Conservation (phyloP, 768 basidiomycete genomes). For the Suillus occidentalis region DNA sequence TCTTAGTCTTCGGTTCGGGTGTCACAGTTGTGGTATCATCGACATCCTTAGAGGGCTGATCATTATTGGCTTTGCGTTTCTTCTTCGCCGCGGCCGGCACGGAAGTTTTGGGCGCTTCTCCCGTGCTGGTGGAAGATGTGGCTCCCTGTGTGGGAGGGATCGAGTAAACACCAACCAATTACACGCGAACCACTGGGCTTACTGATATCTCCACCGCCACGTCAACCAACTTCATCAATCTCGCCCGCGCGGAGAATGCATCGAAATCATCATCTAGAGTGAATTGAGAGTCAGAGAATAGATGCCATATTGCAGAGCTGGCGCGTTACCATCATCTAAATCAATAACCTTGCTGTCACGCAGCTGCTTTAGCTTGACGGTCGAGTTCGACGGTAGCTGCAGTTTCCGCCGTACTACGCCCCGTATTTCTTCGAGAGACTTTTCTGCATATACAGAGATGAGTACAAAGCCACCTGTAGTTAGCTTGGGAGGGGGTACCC, state of each 20-base stretch:
- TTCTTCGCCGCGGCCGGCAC: conserved; percentile 11
- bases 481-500: conserved; percentile 27
- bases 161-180: neutral
- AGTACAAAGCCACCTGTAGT: conserved; percentile 7
- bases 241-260: conserved; percentile 57
- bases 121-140: neutral
- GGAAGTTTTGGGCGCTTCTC: neutral
- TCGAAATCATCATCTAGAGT: conserved; percentile 75
- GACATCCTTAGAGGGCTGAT: neutral
- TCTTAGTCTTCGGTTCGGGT: conserved; percentile 9
- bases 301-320: neutral
- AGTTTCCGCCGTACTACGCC: conserved; percentile 63
- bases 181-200: neutral
- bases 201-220: conserved; percentile 26
- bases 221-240: conserved; percentile 36
- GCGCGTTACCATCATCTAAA: conserved; percentile 68
- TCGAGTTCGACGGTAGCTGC: conserved; percentile 39
- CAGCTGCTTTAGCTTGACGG: conserved; percentile 49
- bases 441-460: conserved; percentile 41
- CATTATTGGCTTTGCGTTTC: conserved; percentile 25
- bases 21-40: conserved; percentile 1
- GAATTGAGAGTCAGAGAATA: conserved; percentile 5
- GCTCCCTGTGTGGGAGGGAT: conserved; percentile 16
- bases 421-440: conserved; percentile 58
- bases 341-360: conserved; percentile 55